Evolutionary conservation across 2,329 filamentous ascomycete species (phyloP).

Genomic region (Sporothrix phasma): DNA sequence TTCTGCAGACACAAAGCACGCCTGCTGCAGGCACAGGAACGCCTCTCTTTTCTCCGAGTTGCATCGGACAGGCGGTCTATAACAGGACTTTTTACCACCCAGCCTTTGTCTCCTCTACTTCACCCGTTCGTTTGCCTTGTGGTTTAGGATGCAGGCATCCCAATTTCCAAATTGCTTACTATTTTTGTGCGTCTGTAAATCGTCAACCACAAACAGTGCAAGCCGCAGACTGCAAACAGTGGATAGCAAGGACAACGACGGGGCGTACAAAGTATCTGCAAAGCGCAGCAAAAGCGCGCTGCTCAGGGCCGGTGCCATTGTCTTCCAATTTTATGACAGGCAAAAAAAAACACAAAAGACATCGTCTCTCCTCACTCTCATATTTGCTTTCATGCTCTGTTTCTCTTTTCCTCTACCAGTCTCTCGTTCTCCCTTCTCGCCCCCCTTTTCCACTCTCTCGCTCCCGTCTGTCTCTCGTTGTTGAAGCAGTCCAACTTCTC

Average conservation of each 20-base stretch:
- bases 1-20: slow-evolving; percentile 1
- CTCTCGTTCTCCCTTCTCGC: not conserved
- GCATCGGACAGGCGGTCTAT: not conserved
- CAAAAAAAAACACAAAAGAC: not conserved
- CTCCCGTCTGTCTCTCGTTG: not conserved
- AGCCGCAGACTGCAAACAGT: too few species aligned
- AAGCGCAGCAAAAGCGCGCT: not conserved
- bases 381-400: not conserved
- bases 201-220: too few species aligned
- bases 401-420: not conserved
- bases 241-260: too few species aligned
- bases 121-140: too few species aligned
- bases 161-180: too few species aligned
- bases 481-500: not conserved
- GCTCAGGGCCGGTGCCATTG: not conserved
- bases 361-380: not conserved
- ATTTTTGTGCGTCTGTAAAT: too few species aligned
- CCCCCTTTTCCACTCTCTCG: not conserved
- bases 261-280: too few species aligned
- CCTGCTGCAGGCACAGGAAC: too few species aligned
- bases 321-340: slow-evolving; percentile 1
- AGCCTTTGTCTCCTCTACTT: too few species aligned
- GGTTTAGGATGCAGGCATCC: too few species aligned
- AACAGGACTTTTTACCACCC: too few species aligned
- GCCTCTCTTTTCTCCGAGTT: not conserved